phyloP scores from a whole-genome alignment of 495 filamentous ascomycete genomes.

The Xylaria scruposa region DNA sequence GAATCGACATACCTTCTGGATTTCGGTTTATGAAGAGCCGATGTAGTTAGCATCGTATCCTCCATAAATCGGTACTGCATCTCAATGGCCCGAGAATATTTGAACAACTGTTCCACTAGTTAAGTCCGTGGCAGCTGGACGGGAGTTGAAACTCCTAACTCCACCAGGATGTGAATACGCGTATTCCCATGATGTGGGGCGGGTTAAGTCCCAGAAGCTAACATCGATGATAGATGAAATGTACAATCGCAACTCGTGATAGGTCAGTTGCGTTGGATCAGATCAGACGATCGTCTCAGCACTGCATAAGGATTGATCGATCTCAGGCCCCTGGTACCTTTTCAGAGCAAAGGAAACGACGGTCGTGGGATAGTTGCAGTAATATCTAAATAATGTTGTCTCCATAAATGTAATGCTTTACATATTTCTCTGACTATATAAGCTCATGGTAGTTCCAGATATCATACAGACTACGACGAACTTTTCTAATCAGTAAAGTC shows the following conservation, averaged over 20 bases:
- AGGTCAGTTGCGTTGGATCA: not conserved
- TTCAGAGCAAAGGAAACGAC: not conserved
- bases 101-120: not conserved
- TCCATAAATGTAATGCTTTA: not conserved
- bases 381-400: not conserved
- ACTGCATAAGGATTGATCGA: not conserved
- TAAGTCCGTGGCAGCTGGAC: not conserved
- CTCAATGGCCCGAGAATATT: not conserved
- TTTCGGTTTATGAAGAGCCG: not conserved
- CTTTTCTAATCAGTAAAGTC: not conserved
- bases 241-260: not conserved
- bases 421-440: not conserved
- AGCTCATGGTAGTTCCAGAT: not conserved
- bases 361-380: not conserved
- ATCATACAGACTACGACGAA: not conserved
- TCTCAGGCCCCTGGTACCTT: not conserved
- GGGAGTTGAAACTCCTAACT: slow-evolving; percentile 4
- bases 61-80: not conserved
- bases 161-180: slow-evolving; percentile 11
- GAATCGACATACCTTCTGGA: not conserved
- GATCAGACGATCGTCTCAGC: not conserved
- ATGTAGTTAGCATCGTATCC: not conserved
- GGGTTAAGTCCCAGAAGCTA: not conserved
- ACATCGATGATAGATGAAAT: not conserved
- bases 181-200: slow-evolving; percentile 11